These are phyloP conservation scores for Onygenales sp. DNA, from an alignment of 2,329 filamentous ascomycete species.

Conservation along the genomic window DNA sequence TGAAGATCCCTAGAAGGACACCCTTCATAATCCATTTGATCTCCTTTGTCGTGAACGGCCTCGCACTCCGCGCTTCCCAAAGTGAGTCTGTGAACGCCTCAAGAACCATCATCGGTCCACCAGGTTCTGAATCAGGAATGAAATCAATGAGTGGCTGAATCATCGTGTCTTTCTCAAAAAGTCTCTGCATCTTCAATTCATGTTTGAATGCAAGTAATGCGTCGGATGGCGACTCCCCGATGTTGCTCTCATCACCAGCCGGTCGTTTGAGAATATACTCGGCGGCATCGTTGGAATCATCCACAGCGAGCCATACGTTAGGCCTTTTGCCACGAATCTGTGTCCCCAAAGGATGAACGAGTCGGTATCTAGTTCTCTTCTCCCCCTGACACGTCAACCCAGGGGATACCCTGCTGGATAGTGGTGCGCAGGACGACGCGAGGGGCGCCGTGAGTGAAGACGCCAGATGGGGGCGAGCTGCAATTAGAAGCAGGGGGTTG, in stretches of 20 bases:
- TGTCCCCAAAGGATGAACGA: conserved; percentile 8
- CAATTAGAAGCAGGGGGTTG: background rate
- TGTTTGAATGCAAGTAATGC: conserved; percentile 9
- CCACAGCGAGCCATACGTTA: conserved; percentile 8
- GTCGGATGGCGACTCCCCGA: background rate
- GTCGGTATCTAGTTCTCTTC: conserved; percentile 7
- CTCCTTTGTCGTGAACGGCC: conserved; percentile 10
- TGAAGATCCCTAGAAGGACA: conserved; percentile 9
- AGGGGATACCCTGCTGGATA: conserved; percentile 5
- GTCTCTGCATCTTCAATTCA: conserved; percentile 11
- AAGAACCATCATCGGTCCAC: conserved; percentile 13
- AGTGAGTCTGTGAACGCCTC: conserved; percentile 10
- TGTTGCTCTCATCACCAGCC: conserved; percentile 1
- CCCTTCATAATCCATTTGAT: conserved; percentile 14
- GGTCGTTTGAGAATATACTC: conserved; percentile 11
- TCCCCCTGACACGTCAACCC: conserved; percentile 7
- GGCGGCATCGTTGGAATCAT: conserved; percentile 1
- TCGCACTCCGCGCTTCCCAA: conserved; percentile 11
- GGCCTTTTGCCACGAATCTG: conserved; percentile 3
- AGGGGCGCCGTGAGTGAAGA: background rate
- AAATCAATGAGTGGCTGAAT: conserved; percentile 7
- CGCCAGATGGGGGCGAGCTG: background rate
- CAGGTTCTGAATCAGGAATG: conserved; percentile 8
- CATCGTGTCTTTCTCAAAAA: conserved; percentile 8
- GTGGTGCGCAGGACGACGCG: background rate